Evolutionary conservation across 257 asterid genomes (phyloP).

Genomic region (Primulina tabacum): DNA sequence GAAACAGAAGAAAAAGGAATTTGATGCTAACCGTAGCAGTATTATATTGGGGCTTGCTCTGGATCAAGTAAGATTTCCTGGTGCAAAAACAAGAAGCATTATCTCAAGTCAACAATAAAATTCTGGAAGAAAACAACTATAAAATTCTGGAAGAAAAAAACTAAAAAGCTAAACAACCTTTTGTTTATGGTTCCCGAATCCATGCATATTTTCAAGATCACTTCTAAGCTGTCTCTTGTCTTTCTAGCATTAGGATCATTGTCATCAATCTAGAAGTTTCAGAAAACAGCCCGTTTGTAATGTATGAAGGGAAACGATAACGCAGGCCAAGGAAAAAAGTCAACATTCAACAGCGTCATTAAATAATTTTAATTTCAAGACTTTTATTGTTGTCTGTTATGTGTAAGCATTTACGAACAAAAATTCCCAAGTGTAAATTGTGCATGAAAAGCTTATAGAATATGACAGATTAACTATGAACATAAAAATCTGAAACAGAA

Average conservation of each 20-base stretch:
- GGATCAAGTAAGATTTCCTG: slow-evolving; percentile 74
- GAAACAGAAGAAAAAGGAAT: slow-evolving; percentile 8
- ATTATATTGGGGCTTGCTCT: slow-evolving; percentile 49
- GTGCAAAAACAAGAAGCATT: slow-evolving; percentile 2
- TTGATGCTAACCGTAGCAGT: slow-evolving; percentile 52
- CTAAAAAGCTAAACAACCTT: slow-evolving; percentile 32
- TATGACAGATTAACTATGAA: not conserved
- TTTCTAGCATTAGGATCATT: slow-evolving; percentile 80
- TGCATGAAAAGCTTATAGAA: not conserved
- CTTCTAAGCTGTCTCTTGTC: slow-evolving; percentile 60
- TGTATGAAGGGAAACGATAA: not conserved
- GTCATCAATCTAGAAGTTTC: slow-evolving; percentile 52
- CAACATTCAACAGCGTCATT: not conserved
- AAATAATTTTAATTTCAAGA: not conserved
- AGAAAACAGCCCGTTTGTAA: slow-evolving; percentile 1
- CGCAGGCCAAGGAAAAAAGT: not conserved
- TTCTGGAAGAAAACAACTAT: not conserved
- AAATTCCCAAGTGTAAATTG: not conserved
- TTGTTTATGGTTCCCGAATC: slow-evolving; percentile 63
- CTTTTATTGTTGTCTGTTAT: not conserved
- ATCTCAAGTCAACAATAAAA: not conserved
- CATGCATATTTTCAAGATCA: slow-evolving; percentile 71
- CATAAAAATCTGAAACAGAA: slow-evolving; percentile 4
- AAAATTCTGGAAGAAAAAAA: not conserved
- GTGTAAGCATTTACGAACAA: not conserved